Evolutionary conservation across 371 early-diverging fungal genomes (phyloP), one percentile per base, ranked within the genome.

Genomic region (Mucor ambiguus): DNA sequence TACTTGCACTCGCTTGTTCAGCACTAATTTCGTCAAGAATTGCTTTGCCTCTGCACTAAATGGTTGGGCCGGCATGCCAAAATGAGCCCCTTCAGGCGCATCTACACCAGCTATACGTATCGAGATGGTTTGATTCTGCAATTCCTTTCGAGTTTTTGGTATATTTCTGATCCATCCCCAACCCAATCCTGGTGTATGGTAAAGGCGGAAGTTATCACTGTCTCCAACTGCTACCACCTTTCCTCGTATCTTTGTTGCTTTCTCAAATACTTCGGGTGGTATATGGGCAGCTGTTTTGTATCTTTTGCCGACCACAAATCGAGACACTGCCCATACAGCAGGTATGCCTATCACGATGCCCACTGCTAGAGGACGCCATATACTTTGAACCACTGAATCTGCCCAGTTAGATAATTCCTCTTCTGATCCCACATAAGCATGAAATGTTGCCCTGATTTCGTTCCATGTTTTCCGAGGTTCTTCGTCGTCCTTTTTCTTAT

Each of bases 91-190:
- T 70, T 93, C 93, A 1, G 93, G 93, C 3, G 93, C 92, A 78
- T 93, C 93, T 0, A 93, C 86, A 22, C 92, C 92, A 20, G 91
- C 91, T 18, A 93, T 64, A 33, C 93, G 86, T 20, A 92, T 77
- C 20, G 81, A 78, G 8, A 91, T 78, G 9, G 89, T 90, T 61
- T 87, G 79, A 20, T 87, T 76, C 68, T 77, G 79, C n/a, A 89
- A 72, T 14, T 83, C 87, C 65, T 86, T 85, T 29, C 69, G 63
- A 0, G 67, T 70, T 5, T 68, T 76, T 5, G 88, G 88, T 14
- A 87, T 74, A 35, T 74, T 68, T 41, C 88, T 60, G 4, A 76
- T 57, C 84, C 85, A 85, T 2, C 84, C 84, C 86, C 86, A 86
- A 0, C 88, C 88, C 33, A 80, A 74, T 5, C 85, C 85, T 14